These are phyloP conservation scores for Colletotrichum destructivum DNA, from an alignment of 2,329 filamentous ascomycete genomes.

Conservation along the genomic window DNA sequence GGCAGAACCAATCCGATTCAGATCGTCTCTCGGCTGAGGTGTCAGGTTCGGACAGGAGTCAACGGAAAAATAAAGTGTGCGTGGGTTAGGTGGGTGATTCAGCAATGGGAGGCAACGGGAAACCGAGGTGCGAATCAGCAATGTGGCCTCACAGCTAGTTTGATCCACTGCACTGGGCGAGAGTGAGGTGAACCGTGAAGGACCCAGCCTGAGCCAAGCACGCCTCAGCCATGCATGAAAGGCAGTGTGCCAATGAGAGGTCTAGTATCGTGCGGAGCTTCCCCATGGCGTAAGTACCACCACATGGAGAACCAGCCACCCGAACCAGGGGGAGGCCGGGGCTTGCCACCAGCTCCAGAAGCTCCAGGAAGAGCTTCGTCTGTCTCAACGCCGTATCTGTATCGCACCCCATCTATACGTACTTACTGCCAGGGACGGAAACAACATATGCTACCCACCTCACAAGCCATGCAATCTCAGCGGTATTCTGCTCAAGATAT, in stretches of 20 bases:
- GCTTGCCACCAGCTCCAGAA: constrained; percentile 1
- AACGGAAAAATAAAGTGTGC: constrained; percentile 36
- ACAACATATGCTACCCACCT: neutral
- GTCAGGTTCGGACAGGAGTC: constrained; percentile 24
- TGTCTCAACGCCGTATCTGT: too few species aligned
- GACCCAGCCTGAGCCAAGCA: neutral
- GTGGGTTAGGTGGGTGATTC: constrained; percentile 20
- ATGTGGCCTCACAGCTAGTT: constrained; percentile 39
- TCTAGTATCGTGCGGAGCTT: neutral
- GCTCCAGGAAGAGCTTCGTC: constrained; percentile 12
- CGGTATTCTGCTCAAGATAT: constrained; percentile 25
- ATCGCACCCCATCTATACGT: neutral
- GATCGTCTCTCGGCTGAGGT: constrained; percentile 29
- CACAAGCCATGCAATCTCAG: neutral
- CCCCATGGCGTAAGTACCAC: constrained; percentile 22
- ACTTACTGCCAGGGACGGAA: too few species aligned
- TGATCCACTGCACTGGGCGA: constrained; percentile 33
- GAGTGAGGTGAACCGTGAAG: neutral
- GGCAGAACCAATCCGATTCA: constrained; percentile 20
- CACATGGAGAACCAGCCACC: constrained; percentile 36
- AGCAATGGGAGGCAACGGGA: constrained; percentile 11
- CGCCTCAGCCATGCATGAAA: neutral
- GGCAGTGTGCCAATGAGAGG: constrained; percentile 5
- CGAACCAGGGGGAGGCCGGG: constrained; percentile 13
- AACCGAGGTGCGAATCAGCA: constrained; percentile 13